Evolutionary conservation across 495 filamentous ascomycete species (phyloP).

Genomic region (Rusavskia elegans): DNA sequence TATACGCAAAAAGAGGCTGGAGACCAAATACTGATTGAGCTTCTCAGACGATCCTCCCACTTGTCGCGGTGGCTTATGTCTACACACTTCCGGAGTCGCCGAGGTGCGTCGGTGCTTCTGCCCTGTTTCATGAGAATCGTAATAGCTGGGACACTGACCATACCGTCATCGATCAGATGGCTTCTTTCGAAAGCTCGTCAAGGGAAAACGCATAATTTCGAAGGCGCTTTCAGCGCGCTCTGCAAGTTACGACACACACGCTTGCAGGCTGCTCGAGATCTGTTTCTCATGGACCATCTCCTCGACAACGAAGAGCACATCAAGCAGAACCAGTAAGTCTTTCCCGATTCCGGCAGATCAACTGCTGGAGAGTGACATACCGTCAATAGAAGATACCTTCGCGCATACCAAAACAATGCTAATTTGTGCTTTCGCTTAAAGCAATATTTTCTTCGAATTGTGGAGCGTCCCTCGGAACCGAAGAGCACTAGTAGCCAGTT

Average conservation of each 20-base stretch:
- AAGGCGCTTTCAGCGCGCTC: conserved; percentile 30
- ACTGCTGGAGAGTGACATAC: too few species aligned
- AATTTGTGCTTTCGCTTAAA: neutral
- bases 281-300: conserved; percentile 36
- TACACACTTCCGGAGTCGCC: conserved; percentile 53
- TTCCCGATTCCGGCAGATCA: neutral
- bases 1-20: conserved; percentile 9
- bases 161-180: conserved; percentile 6
- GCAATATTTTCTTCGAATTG: conserved; percentile 33
- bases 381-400: conserved; percentile 13
- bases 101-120: conserved; percentile 12
- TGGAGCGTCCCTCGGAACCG: conserved; percentile 38
- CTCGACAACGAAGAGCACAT: conserved; percentile 28
- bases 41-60: conserved; percentile 13
- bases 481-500: conserved; percentile 34
- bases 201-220: conserved; percentile 28
- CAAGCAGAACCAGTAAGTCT: conserved; percentile 11
- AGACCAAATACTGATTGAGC: conserved; percentile 1
- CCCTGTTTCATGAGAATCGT: neutral
- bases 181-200: conserved; percentile 29
- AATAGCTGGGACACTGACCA: conserved; percentile 15
- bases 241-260: conserved; percentile 25
- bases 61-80: conserved; percentile 33
- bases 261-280: conserved; percentile 35
- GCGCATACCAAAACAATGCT: neutral